Evolutionary conservation across 352 stramenopile genomes (phyloP).

Genomic region (Globisporangium apiculatum): DNA sequence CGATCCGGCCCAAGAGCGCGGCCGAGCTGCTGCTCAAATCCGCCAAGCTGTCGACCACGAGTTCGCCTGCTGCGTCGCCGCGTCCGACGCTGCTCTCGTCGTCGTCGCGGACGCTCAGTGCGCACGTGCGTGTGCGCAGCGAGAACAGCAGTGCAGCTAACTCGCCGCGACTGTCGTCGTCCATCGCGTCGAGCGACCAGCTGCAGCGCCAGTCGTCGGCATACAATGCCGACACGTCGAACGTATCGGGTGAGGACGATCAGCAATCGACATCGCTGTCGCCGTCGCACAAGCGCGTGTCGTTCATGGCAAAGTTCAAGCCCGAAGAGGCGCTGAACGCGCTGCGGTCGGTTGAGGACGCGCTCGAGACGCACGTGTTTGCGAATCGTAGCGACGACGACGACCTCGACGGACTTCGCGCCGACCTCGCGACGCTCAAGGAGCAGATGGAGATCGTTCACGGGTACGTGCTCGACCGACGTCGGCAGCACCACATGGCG

Average conservation of each 20-base stretch:
- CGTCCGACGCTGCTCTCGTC: background rate
- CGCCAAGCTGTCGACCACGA: background rate
- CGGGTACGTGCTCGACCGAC: conserved; percentile 61
- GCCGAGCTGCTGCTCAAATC: conserved; percentile 1
- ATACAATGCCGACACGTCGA: conserved; percentile 9
- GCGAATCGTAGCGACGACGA: conserved; percentile 14
- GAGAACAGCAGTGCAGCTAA: background rate
- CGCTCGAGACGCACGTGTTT: conserved; percentile 47
- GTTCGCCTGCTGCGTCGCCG: background rate
- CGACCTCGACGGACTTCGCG: conserved; percentile 26
- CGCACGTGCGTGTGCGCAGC: background rate
- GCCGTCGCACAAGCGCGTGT: conserved; percentile 19
- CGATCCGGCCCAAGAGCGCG: conserved; percentile 14
- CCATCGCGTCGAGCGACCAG: conserved; percentile 6
- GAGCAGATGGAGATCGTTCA: conserved; percentile 64
- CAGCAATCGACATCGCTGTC: conserved; percentile 38
- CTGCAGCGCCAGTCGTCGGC: conserved; percentile 10
- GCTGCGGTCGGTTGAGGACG: conserved; percentile 54
- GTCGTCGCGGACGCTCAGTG: background rate
- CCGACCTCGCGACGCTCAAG: conserved; percentile 51
- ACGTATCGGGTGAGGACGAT: conserved; percentile 27
- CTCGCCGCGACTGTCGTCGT: conserved; percentile 6
- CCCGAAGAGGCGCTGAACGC: conserved; percentile 41
- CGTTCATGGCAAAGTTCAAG: conserved; percentile 55
- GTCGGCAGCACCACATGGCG: conserved; percentile 49